phyloP scores from a whole-genome alignment of 176 grass and related monocot species.

The Alloteropsis semialata region DNA sequence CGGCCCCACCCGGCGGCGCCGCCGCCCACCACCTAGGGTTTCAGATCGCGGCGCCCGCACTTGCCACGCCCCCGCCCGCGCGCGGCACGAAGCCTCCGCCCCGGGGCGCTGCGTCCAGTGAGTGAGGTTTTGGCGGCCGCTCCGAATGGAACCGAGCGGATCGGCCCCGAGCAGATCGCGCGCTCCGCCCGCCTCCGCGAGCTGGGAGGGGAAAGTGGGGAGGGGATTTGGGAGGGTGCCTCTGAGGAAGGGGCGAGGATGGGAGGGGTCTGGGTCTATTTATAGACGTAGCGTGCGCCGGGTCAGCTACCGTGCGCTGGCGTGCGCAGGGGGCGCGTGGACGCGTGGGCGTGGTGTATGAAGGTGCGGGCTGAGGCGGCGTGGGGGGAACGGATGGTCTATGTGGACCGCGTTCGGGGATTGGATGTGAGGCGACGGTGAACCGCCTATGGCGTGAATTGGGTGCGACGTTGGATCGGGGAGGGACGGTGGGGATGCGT shows the following conservation, averaged over 20 bases:
- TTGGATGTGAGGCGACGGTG: no score
- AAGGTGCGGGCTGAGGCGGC: background rate
- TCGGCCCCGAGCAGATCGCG: background rate
- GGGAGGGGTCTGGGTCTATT: conserved; percentile 20
- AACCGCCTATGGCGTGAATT: background rate
- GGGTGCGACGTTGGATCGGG: background rate
- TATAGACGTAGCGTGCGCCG: conserved; percentile 51
- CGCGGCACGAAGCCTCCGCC: background rate
- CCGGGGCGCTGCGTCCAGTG: background rate
- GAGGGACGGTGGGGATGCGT: background rate
- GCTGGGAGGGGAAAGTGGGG: background rate
- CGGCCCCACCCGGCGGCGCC: background rate
- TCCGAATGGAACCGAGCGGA: background rate
- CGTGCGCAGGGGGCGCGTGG: background rate
- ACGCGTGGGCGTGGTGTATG: background rate
- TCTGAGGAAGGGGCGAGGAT: background rate
- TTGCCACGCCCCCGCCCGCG: background rate
- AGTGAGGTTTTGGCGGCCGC: background rate
- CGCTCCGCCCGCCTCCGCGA: conserved; percentile 7
- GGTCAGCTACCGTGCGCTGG: background rate
- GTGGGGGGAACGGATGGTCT: background rate
- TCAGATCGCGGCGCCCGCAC: conserved; percentile 27
- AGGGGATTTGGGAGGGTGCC: conserved; percentile 10
- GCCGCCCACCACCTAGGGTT: background rate
- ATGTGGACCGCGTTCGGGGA: background rate